Evolutionary conservation across 1,284 basidiomycete species (phyloP).

Genomic region (Melampsora occidentalis): DNA sequence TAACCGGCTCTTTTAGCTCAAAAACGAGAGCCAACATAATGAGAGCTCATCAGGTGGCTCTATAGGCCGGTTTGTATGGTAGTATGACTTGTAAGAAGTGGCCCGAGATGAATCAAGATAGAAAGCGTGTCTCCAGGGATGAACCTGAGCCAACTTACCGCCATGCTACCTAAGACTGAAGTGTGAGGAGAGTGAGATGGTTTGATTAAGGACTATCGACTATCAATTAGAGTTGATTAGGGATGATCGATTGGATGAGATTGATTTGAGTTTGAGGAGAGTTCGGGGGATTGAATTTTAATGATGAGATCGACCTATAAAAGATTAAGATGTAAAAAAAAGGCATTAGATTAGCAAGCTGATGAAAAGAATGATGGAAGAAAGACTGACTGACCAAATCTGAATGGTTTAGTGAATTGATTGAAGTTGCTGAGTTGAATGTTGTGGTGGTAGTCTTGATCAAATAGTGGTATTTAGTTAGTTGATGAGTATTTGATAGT

Average conservation of each 20-base stretch:
- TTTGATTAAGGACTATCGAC: neutral
- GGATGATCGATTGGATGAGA: neutral
- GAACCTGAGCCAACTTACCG: too few species aligned
- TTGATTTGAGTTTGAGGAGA: neutral
- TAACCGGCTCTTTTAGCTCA: too few species aligned
- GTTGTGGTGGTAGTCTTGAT: neutral
- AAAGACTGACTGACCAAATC: neutral
- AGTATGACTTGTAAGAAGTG: too few species aligned
- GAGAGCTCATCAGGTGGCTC: too few species aligned
- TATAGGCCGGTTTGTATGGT: too few species aligned
- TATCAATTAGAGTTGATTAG: neutral
- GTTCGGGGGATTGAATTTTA: neutral
- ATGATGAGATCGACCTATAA: neutral
- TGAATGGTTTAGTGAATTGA: neutral
- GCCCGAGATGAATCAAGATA: too few species aligned
- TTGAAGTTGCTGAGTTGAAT: neutral
- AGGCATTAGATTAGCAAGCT: neutral
- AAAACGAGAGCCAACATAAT: too few species aligned
- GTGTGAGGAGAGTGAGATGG: neutral
- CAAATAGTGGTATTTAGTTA: too few species aligned
- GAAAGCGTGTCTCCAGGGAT: too few species aligned
- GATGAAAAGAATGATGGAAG: neutral
- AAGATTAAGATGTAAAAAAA: neutral
- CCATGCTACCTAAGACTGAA: neutral
- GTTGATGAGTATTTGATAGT: too few species aligned